A percentile compares a stretch with the other conserved stretches of the same genome.
phyloP scores from a whole-genome alignment of 2,329 filamentous ascomycete species.

The Sphaerulina vaccinii region DNA sequence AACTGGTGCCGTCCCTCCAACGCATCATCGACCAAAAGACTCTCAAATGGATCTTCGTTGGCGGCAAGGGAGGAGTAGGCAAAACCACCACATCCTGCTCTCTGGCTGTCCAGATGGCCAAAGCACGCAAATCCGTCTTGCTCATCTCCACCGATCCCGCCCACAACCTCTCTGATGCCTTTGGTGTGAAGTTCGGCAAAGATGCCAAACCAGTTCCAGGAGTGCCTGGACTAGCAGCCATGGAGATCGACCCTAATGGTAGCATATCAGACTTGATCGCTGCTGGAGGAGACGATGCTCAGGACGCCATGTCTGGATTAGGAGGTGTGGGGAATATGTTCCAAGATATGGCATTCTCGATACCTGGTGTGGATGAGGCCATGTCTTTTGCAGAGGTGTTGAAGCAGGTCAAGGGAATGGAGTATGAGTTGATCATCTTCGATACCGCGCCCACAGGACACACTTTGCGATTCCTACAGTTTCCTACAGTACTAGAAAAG shows the following conservation, averaged over 20 bases:
- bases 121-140: slow-evolving; percentile 89
- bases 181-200: slow-evolving; percentile 99
- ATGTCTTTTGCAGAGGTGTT: slow-evolving; percentile 99
- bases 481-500: slow-evolving; percentile 96
- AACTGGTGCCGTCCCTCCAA: slow-evolving; percentile 92
- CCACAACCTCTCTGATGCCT: slow-evolving; percentile 96
- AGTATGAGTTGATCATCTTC: slow-evolving; percentile 98
- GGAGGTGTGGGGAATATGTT: slow-evolving; percentile 87
- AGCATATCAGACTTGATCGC: slow-evolving; percentile 94
- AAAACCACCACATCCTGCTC: slow-evolving; percentile 99
- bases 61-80: slow-evolving; percentile 95
- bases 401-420: slow-evolving; percentile 98
- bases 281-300: slow-evolving; percentile 68
- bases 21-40: slow-evolving; percentile 92
- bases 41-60: slow-evolving; percentile 98
- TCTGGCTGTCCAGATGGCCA: slow-evolving; percentile 94
- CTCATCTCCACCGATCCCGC: slow-evolving; percentile 98
- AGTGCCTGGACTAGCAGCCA: slow-evolving; percentile 90
- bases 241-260: slow-evolving; percentile 98
- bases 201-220: slow-evolving; percentile 90
- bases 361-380: slow-evolving; percentile 96
- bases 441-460: slow-evolving; percentile 97
- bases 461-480: slow-evolving; percentile 97
- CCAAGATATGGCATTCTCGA: slow-evolving; percentile 96
- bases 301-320: slow-evolving; percentile 68